Percentiles rank a stretch among this genome's conserved stretches.
Conservation (phyloP, 768 basidiomycete species). For the Tylopilus subfusipes region DNA sequence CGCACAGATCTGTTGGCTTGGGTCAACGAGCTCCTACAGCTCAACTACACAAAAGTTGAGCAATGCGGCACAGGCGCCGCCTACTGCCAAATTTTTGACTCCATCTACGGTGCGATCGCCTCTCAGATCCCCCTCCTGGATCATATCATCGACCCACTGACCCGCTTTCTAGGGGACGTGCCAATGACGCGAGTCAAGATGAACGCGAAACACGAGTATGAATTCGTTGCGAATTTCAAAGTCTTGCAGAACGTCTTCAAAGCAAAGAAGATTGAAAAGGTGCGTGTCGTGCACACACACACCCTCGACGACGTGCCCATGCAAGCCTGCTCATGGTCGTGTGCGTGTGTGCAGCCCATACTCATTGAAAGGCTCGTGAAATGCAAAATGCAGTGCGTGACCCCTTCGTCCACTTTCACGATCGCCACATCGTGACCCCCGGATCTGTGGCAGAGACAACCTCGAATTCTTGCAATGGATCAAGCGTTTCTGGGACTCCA, state of each 20-base stretch:
- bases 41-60: conserved; percentile 90
- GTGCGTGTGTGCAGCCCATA: conserved; percentile 62
- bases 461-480: conserved; percentile 98
- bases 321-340: background rate
- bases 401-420: background rate
- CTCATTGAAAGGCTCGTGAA: conserved; percentile 91
- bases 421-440: conserved; percentile 15
- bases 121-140: conserved; percentile 18
- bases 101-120: conserved; percentile 69
- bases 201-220: conserved; percentile 94
- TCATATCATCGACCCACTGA: conserved; percentile 7
- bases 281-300: conserved; percentile 28
- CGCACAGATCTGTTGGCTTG: conserved; percentile 86
- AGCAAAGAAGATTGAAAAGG: conserved; percentile 92
- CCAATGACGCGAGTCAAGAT: conserved; percentile 94
- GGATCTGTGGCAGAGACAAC: conserved; percentile 66
- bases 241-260: conserved; percentile 93
- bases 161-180: conserved; percentile 61
- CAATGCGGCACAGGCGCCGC: conserved; percentile 89
- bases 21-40: conserved; percentile 90
- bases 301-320: background rate
- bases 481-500: conserved; percentile 92
- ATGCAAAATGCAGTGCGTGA: conserved; percentile 97
- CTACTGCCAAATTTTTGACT: conserved; percentile 95
- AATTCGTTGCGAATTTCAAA: conserved; percentile 94